Evolutionary conservation across 1,284 basidiomycete species (phyloP).

Genomic region (Mycosarcoma mackinlayi): DNA sequence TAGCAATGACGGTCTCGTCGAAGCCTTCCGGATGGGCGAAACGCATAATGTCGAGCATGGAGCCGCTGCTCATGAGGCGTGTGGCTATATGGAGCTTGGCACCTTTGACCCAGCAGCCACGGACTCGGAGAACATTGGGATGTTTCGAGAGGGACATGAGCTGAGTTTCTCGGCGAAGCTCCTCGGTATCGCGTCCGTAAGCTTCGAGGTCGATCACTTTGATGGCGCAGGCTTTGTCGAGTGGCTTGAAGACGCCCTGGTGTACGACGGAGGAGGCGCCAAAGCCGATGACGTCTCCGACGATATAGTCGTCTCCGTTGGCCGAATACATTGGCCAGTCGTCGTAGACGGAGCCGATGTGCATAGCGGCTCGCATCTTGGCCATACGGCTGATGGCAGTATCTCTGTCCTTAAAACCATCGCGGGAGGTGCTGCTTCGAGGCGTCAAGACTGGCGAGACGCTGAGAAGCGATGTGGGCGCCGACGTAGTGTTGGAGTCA

Average conservation of each 20-base stretch:
- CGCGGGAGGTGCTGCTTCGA: constrained; percentile 26
- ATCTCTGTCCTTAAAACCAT: constrained; percentile 33
- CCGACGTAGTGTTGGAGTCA: constrained; percentile 23
- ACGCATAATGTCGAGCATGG: constrained; percentile 84
- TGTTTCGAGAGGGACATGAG: constrained; percentile 94
- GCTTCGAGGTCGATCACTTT: constrained; percentile 88
- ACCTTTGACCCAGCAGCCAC: constrained; percentile 86
- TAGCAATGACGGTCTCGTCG: constrained; percentile 84
- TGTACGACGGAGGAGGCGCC: constrained; percentile 89
- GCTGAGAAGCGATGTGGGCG: constrained; percentile 20
- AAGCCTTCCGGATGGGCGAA: constrained; percentile 86
- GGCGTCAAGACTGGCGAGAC: constrained; percentile 24
- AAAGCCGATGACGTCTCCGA: constrained; percentile 72
- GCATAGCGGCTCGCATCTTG: constrained; percentile 65
- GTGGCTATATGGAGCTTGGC: constrained; percentile 86
- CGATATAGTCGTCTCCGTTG: constrained; percentile 57
- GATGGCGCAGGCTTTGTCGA: constrained; percentile 76
- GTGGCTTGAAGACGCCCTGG: constrained; percentile 75
- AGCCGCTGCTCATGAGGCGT: constrained; percentile 87
- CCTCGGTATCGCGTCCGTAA: constrained; percentile 68
- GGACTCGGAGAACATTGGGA: constrained; percentile 87
- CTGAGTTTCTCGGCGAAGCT: constrained; percentile 82
- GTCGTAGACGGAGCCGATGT: constrained; percentile 82
- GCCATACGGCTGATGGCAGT: constrained; percentile 16
- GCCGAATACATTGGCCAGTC: constrained; percentile 72